Evolutionary conservation across 2,329 filamentous ascomycete genomes (phyloP), one percentile per base, ranked within the genome.

Genomic region (Furcasterigmium sp.): DNA sequence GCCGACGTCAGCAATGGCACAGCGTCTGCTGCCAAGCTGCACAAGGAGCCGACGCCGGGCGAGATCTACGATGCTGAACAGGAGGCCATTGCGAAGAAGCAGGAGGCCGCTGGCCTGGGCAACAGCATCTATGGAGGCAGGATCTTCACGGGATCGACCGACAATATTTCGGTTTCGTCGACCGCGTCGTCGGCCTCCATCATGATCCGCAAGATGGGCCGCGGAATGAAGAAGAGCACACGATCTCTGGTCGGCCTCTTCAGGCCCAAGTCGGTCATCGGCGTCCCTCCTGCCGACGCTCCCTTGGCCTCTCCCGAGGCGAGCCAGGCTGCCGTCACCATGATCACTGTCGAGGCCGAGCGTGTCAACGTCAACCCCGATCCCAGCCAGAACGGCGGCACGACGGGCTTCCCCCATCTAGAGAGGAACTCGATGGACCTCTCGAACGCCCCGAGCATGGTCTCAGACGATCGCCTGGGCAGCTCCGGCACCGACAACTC

Each of bases 151-250:
- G 86, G 89, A 13, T 98, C 93, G 5, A 97, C 89, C 0, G 93
- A 98, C 64, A 97, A 97, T 53, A 68, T 98, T 36, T 94, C 89
- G 13, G 89, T 94, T 50, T 91, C 87, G 2, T 94, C 89, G 4
- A 94, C 88, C 9, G 88, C 88, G 17, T 94, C 89, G 7, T 94
- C 88, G 17, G 88, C 88, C 26, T 94, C 89, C 23, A 82, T 94
- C 55, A 94, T 94, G 88, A 86, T 98, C 52, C 83, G 93, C 42
- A 98, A 98, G 71, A 98, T 98, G 93, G 93, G 93, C 44, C 89
- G 90, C 51, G 91, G 91, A n/a, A 86, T 97, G 82, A 97, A 95
- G 76, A 94, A 93, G 67, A 85, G 89, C 41, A 86, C 85, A 15
- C 80, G 91, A 38, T 96, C 91, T 19, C 79, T 98, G 42, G 94